phyloP scores from a whole-genome alignment of 768 basidiomycete species.

The Tubosaeta sp. region DNA sequence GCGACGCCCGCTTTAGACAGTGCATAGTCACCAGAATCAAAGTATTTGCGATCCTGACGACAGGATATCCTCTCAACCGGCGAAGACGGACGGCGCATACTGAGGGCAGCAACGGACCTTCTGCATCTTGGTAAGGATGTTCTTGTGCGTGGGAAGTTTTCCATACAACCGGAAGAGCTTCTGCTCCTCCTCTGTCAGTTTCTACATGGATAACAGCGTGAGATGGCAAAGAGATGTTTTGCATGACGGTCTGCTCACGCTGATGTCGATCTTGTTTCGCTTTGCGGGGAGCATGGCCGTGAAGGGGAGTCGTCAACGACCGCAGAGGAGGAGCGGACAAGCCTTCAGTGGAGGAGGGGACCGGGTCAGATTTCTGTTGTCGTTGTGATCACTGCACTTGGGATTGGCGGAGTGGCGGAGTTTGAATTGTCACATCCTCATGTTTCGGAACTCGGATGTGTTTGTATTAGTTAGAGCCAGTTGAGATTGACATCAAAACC shows the following conservation, averaged over 20 bases:
- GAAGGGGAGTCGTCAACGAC: slow-evolving; percentile 13
- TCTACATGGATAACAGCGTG: slow-evolving; percentile 40
- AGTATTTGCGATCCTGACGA: slow-evolving; percentile 92
- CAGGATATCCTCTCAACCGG: slow-evolving; percentile 8
- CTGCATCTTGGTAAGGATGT: slow-evolving; percentile 89
- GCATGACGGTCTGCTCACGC: slow-evolving; percentile 49
- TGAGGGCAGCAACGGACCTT: slow-evolving; percentile 52
- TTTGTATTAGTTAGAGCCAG: slow-evolving; percentile 6
- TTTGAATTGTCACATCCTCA: slow-evolving; percentile 21
- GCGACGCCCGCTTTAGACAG: slow-evolving; percentile 91
- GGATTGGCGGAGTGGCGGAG: slow-evolving; percentile 28
- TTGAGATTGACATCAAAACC: slow-evolving; percentile 4
- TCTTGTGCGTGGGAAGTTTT: slow-evolving; percentile 92
- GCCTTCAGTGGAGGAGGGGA: slow-evolving; percentile 8
- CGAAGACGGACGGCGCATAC: background rate
- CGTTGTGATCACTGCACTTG: slow-evolving; percentile 16
- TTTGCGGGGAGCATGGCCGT: slow-evolving; percentile 64
- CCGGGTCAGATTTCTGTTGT: slow-evolving; percentile 11
- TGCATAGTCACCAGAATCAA: slow-evolving; percentile 98
- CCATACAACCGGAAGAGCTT: slow-evolving; percentile 94
- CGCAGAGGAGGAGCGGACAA: slow-evolving; percentile 25
- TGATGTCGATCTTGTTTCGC: slow-evolving; percentile 93
- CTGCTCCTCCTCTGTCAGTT: slow-evolving; percentile 84
- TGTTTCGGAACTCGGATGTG: slow-evolving; percentile 29
- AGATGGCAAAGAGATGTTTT: slow-evolving; percentile 1